Conservation (phyloP, 495 filamentous ascomycete genomes). For the Talaromyces liani region DNA sequence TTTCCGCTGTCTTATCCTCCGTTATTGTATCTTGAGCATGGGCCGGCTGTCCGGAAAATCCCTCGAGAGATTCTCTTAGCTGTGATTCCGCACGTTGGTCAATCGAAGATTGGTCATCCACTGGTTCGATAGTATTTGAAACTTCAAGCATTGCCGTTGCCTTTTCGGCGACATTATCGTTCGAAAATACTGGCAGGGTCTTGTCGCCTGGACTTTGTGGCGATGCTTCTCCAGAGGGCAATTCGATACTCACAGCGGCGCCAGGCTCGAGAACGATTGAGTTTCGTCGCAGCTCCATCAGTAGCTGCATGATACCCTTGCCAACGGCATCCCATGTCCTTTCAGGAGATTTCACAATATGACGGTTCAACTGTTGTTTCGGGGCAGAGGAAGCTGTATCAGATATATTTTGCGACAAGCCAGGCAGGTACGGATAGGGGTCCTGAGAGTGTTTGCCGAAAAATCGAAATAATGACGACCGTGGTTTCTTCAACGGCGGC, state of each 20-base stretch:
- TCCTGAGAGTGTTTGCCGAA: constrained; percentile 60
- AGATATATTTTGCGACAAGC: constrained; percentile 23
- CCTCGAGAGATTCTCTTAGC: constrained; percentile 32
- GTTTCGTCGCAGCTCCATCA: constrained; percentile 34
- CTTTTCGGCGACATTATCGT: not conserved
- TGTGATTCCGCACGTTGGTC: constrained; percentile 38
- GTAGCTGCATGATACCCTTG: constrained; percentile 47
- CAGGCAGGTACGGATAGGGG: constrained; percentile 68
- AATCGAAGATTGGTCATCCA: constrained; percentile 32
- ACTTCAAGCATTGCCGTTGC: not conserved
- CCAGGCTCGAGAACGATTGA: constrained; percentile 26
- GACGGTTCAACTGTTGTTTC: constrained; percentile 17
- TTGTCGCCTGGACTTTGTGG: constrained; percentile 10
- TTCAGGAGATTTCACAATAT: constrained; percentile 24
- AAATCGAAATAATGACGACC: constrained; percentile 53
- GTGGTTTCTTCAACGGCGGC: constrained; percentile 53
- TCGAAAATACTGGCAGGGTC: not conserved
- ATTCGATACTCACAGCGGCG: constrained; percentile 26
- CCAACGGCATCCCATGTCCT: constrained; percentile 48
- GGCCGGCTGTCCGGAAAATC: constrained; percentile 21
- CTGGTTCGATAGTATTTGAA: constrained; percentile 13
- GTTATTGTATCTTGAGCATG: constrained; percentile 15
- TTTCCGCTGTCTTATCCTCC: constrained; percentile 18
- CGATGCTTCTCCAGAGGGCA: constrained; percentile 22
- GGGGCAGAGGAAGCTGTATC: constrained; percentile 23